phyloP scores from a whole-genome alignment of 2,329 filamentous ascomycete genomes.

The Diplodia corticola region DNA sequence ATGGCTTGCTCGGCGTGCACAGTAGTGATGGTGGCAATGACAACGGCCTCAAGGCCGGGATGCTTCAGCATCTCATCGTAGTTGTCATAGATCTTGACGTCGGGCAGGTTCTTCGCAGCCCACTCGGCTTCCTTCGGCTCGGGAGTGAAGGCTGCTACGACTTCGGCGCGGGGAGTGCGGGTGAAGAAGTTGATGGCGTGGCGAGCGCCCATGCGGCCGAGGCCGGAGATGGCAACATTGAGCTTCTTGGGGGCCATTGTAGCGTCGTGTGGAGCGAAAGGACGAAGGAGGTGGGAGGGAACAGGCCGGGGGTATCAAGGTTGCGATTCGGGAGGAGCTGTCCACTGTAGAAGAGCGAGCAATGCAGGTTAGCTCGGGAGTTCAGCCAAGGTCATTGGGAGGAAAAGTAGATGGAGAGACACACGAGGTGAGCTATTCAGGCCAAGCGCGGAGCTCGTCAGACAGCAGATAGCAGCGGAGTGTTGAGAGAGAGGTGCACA shows the following conservation, averaged over 20 bases:
- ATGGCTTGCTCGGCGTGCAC: constrained; percentile 60
- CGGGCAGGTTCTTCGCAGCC: constrained; percentile 53
- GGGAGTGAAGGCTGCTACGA: constrained; percentile 51
- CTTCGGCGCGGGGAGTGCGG: constrained; percentile 47
- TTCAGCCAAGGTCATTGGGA: background rate
- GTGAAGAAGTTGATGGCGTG: constrained; percentile 51
- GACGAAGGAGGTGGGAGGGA: constrained; percentile 15
- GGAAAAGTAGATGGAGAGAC: background rate
- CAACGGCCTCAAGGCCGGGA: constrained; percentile 56
- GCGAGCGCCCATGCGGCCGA: constrained; percentile 53
- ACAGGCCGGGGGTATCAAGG: background rate
- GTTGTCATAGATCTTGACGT: constrained; percentile 54
- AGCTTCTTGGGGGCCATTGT: constrained; percentile 44
- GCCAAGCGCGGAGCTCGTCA: background rate
- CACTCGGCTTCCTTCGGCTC: constrained; percentile 47
- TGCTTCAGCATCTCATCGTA: constrained; percentile 61
- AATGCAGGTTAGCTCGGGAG: background rate
- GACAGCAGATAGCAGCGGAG: background rate
- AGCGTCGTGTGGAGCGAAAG: constrained; percentile 13
- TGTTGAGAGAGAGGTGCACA: background rate
- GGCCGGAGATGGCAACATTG: constrained; percentile 48
- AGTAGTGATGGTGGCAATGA: constrained; percentile 56
- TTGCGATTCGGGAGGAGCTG: background rate
- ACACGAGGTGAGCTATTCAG: background rate
- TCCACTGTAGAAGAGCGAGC: background rate